Conservation (phyloP, 2,329 filamentous ascomycete species). For the Fusarium anthophilum region DNA sequence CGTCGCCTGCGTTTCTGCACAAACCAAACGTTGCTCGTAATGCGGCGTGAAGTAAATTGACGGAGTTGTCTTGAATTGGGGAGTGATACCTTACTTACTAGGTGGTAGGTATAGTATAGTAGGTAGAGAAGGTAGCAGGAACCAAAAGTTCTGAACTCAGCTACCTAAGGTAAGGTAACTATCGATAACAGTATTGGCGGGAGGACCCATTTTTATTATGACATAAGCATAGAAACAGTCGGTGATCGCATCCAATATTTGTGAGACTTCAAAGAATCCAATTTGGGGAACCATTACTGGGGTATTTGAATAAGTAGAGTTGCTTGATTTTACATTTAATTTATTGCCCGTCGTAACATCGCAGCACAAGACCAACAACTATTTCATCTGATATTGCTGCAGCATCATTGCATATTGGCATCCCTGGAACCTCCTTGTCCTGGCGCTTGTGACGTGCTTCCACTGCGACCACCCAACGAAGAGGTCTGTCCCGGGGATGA, state of each 20-base stretch:
- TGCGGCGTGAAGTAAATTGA: neutral
- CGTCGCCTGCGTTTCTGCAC: neutral
- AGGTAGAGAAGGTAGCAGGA: constrained; percentile 1
- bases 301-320: constrained; percentile 2
- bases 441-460: constrained; percentile 23
- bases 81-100: neutral
- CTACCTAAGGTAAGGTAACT: neutral
- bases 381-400: constrained; percentile 12
- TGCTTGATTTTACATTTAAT: constrained; percentile 27
- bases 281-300: neutral
- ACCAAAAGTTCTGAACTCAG: neutral
- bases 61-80: neutral
- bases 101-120: neutral
- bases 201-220: constrained; percentile 5
- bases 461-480: constrained; percentile 34
- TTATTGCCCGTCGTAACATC: constrained; percentile 8
- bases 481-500: constrained; percentile 43
- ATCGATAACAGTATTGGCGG: constrained; percentile 13
- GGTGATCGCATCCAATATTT: neutral
- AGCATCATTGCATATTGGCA: constrained; percentile 37
- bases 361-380: constrained; percentile 23
- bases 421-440: constrained; percentile 6
- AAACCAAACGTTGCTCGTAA: neutral
- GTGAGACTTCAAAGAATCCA: neutral
- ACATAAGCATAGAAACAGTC: constrained; percentile 13